phyloP scores from a whole-genome alignment of 768 basidiomycete species.

The Boletus subcaerulescens region DNA sequence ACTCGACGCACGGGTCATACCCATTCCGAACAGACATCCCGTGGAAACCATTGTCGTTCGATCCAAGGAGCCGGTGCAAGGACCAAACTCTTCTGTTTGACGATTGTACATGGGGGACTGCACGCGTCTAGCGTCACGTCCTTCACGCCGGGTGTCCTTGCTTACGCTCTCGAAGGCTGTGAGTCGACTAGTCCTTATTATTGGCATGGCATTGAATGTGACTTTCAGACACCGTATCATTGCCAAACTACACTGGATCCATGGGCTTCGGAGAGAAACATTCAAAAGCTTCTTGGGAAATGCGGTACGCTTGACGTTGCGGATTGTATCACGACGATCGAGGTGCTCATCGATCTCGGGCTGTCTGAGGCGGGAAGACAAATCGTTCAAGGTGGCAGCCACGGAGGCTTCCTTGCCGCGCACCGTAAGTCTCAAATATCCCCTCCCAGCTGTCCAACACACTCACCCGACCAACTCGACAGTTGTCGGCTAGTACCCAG shows the following conservation, averaged over 20 bases:
- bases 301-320: constrained; percentile 66
- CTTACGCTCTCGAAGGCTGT: constrained; percentile 62
- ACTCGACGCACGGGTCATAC: constrained; percentile 43
- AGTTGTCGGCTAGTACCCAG: constrained; percentile 66
- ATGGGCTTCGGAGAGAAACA: constrained; percentile 60
- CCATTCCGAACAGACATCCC: constrained; percentile 47
- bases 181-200: constrained; percentile 18
- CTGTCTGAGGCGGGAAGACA: constrained; percentile 51
- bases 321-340: constrained; percentile 56
- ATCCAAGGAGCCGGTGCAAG: constrained; percentile 19
- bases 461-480: background rate
- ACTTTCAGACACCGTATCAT: constrained; percentile 50
- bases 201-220: background rate
- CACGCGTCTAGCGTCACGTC: constrained; percentile 47
- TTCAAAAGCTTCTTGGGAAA: constrained; percentile 51
- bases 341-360: constrained; percentile 48
- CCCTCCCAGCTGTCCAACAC: background rate
- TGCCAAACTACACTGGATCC: constrained; percentile 68
- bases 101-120: constrained; percentile 62
- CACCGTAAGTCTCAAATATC: constrained; percentile 44
- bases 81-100: constrained; percentile 44
- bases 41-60: constrained; percentile 56
- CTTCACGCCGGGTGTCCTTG: constrained; percentile 43
- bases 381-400: constrained; percentile 62
- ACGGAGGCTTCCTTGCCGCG: constrained; percentile 63